A percentile compares a stretch with the other conserved stretches of the same genome.
Evolutionary conservation across 2,329 filamentous ascomycete species (phyloP).

Genomic region (Aplosporella prunicola): DNA sequence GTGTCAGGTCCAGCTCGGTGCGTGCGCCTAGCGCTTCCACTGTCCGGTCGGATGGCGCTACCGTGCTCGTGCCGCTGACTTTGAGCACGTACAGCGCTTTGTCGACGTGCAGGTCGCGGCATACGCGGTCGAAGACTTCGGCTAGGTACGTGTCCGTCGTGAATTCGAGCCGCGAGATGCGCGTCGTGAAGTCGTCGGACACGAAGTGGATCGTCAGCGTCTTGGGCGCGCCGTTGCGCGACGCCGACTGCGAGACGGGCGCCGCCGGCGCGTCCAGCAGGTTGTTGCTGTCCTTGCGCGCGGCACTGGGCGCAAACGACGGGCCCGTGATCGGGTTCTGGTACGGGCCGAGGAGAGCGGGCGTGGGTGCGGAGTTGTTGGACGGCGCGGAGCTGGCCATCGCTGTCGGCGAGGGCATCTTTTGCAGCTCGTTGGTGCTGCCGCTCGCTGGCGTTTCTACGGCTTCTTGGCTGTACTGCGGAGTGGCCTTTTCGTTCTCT

Average conservation of each 20-base stretch:
- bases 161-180: slow-evolving; percentile 63
- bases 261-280: slow-evolving; percentile 36
- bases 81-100: slow-evolving; percentile 73
- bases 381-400: slow-evolving; percentile 22
- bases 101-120: slow-evolving; percentile 67
- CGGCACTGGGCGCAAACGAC: slow-evolving; percentile 38
- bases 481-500: slow-evolving; percentile 60
- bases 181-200: slow-evolving; percentile 58
- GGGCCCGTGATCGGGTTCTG: slow-evolving; percentile 43
- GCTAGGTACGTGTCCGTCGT: slow-evolving; percentile 77
- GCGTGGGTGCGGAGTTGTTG: slow-evolving; percentile 13
- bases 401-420: slow-evolving; percentile 20
- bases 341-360: slow-evolving; percentile 26
- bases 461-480: slow-evolving; percentile 53
- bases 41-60: slow-evolving; percentile 67
- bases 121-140: slow-evolving; percentile 70
- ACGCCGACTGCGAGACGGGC: slow-evolving; percentile 36
- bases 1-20: slow-evolving; percentile 64
- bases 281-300: slow-evolving; percentile 36
- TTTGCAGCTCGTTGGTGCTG: slow-evolving; percentile 10
- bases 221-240: slow-evolving; percentile 59
- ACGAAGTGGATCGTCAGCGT: slow-evolving; percentile 64
- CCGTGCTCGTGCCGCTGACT: slow-evolving; percentile 61
- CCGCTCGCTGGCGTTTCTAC: slow-evolving; percentile 10
- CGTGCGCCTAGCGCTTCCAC: slow-evolving; percentile 70